Conservation (phyloP, 106 monocot species). For the Allium sativum region DNA sequence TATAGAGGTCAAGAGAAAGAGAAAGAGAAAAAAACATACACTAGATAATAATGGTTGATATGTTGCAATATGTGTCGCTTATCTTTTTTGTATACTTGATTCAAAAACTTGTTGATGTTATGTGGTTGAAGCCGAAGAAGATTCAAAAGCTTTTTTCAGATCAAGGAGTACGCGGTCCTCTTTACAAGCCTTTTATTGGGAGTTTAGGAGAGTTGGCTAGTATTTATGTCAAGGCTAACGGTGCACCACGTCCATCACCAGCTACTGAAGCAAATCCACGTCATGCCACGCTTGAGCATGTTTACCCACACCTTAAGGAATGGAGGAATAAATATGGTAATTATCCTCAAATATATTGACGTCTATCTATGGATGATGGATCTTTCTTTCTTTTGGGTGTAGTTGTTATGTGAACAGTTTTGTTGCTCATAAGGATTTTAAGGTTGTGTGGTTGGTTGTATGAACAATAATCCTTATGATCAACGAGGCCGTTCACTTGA, state of each 20-base stretch:
- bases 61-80: not conserved
- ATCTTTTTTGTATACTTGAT: not conserved
- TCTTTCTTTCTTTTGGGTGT: too few species aligned
- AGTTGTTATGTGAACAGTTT: too few species aligned
- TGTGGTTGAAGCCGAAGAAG: slow-evolving; percentile 5
- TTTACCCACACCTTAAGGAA: not conserved
- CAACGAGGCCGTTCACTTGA: too few species aligned
- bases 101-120: not conserved
- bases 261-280: not conserved
- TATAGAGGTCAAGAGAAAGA: not conserved
- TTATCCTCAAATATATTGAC: too few species aligned
- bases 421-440: too few species aligned
- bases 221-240: slow-evolving; percentile 4
- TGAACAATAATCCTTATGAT: too few species aligned
- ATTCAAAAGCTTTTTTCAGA: slow-evolving; percentile 7
- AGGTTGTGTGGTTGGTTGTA: too few species aligned
- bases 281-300: not conserved
- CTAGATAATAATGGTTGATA: not conserved
- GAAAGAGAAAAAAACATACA: not conserved
- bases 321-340: slow-evolving; percentile 10
- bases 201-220: slow-evolving; percentile 8
- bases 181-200: slow-evolving; percentile 7
- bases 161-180: slow-evolving; percentile 2
- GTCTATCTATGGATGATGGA: too few species aligned
- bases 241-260: not conserved